Base-by-base conservation (phyloP, 179 eudicot genomes). In the Actinidia polygama region DNA sequence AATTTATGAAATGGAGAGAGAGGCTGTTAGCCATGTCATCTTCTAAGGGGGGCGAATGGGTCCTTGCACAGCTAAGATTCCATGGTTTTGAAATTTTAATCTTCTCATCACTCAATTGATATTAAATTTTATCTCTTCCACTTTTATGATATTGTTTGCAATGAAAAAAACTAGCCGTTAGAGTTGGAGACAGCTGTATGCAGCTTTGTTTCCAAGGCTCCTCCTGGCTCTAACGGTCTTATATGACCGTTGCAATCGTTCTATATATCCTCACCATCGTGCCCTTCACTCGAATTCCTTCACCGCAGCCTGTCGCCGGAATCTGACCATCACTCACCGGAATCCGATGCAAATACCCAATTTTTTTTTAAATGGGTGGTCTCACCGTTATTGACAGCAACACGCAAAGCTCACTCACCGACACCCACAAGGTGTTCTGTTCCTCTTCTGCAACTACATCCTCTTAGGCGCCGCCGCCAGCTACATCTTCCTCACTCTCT, bases 401-500 rank as follows among this genome's bases (percentile, higher is more conserved):
- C 58, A 46, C 47, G 0, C 36, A 57, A 4, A 7, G 18, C 10
- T 26, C 82, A 1, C 58, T n/a, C 80, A 4, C 26, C 51, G 46
- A 53, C 44, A 89, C 91, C 21, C 90, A 86, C 84, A 90, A 87
- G 49, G 49, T n/a, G n/a, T n/a, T n/a, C n/a, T 89, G 57, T 92
- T 90, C 86, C 85, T 92, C 4, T 78, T 83, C 82, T 86, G 82
- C 87, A 92, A 92, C 82, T 92, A 92, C 91, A 68, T 85, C 53
- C 90, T 92, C 63, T 36, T 92, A 11, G 95, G 87, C 5, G 86
- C 92, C 4, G 91, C 95, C 30, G 85, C 91, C 19, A 89, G 92
- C 71, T 92, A 92, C 91, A 91, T 91, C 73, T 90, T 91, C 91
- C 87, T 91, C 3, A 87, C 91, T 0, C 87, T 91, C 69, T 90